Evolutionary conservation across 2,329 filamentous ascomycete genomes (phyloP).

Genomic region (Epichloe sp.): DNA sequence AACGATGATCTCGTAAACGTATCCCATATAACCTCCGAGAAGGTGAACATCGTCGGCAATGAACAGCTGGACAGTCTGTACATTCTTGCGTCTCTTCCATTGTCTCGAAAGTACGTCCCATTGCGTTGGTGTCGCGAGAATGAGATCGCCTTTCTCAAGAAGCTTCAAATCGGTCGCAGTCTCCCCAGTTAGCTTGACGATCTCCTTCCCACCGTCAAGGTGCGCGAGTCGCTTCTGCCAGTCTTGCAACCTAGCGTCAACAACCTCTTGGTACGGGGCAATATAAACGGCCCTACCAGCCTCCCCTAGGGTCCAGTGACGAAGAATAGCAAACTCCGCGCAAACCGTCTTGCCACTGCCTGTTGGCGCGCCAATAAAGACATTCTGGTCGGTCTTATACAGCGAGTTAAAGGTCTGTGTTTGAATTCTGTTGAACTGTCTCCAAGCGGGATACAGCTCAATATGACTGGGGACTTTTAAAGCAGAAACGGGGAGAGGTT

Average conservation of each 20-base stretch:
- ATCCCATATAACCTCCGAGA: constrained; percentile 73
- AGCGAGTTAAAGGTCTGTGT: constrained; percentile 94
- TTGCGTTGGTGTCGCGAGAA: constrained; percentile 83
- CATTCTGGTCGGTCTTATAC: constrained; percentile 83
- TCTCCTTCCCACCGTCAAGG: constrained; percentile 70
- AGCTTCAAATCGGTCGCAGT: constrained; percentile 82
- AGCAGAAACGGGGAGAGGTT: constrained; percentile 78
- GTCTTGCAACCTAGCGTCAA: constrained; percentile 68
- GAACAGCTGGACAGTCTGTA: constrained; percentile 79
- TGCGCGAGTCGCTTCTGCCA: constrained; percentile 68
- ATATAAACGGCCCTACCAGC: constrained; percentile 77
- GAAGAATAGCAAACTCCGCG: constrained; percentile 82
- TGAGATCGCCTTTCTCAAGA: constrained; percentile 73
- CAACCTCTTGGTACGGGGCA: constrained; percentile 84
- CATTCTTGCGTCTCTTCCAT: constrained; percentile 93
- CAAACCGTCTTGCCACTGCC: constrained; percentile 96
- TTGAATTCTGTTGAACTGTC: constrained; percentile 92
- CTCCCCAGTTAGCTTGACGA: constrained; percentile 89
- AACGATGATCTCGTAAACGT: constrained; percentile 92
- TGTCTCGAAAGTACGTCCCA: constrained; percentile 95
- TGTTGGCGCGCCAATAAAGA: constrained; percentile 83
- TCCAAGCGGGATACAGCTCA: constrained; percentile 69
- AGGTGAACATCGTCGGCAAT: constrained; percentile 94
- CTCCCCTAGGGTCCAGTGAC: constrained; percentile 56
- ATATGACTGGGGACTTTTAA: constrained; percentile 77